A percentile compares a stretch with the other conserved stretches of the same genome.
Conservation (phyloP, 176 grass and related monocot species). For the Carex myosuroides region DNA sequence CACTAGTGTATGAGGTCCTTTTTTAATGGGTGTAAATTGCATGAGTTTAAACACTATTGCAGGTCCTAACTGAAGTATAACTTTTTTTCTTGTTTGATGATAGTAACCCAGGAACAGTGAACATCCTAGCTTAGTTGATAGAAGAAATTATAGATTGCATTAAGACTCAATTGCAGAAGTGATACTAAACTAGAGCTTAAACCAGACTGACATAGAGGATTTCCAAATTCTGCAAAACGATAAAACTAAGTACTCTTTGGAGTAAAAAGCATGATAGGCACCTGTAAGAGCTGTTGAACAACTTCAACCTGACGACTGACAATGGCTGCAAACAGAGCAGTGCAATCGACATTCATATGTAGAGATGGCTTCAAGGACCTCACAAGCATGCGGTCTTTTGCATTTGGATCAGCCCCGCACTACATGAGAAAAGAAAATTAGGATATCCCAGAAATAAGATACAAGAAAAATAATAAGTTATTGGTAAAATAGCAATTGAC, state of each 20-base stretch:
- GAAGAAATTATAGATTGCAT: background rate
- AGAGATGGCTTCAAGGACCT: slow-evolving; percentile 81
- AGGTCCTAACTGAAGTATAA: background rate
- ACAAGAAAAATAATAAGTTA: background rate
- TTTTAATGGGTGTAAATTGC: background rate
- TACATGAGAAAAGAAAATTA: slow-evolving; percentile 20
- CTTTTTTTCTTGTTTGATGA: background rate
- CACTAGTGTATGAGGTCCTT: background rate
- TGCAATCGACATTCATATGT: slow-evolving; percentile 79
- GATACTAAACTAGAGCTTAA: background rate
- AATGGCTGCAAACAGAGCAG: slow-evolving; percentile 74
- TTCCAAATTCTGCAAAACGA: background rate
- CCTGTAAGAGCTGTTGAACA: slow-evolving; percentile 73
- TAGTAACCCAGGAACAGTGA: background rate
- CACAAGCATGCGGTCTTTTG: slow-evolving; percentile 63
- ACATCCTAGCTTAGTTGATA: background rate
- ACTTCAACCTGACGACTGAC: slow-evolving; percentile 71
- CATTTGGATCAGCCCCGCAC: slow-evolving; percentile 77
- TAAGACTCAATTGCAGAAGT: background rate
- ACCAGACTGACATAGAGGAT: background rate
- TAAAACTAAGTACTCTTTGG: background rate
- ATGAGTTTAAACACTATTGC: background rate
- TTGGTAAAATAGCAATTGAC: background rate
- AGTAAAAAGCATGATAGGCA: background rate
- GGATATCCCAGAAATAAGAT: background rate